These are phyloP conservation scores for Adansonia grandidieri DNA, from an alignment of 441 rosid species.

Conservation along the genomic window DNA sequence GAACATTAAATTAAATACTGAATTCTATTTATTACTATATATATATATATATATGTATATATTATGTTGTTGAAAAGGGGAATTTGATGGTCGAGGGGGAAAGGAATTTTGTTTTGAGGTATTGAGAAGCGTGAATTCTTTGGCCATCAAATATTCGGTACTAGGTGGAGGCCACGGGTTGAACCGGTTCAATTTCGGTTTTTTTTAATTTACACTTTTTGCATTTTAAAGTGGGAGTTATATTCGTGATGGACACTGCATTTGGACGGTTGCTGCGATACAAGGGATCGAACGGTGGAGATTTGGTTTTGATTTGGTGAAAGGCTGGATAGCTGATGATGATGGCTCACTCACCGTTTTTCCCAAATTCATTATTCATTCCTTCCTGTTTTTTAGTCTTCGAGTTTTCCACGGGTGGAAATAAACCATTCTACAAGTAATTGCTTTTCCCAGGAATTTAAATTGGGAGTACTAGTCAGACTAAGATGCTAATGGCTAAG, in stretches of 20 bases:
- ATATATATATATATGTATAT: too few relatives aligned
- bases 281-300: constrained; percentile 33
- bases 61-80: background rate
- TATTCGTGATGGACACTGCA: background rate
- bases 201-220: background rate
- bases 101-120: constrained; percentile 42
- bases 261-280: background rate
- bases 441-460: background rate
- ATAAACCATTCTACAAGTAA: constrained; percentile 26
- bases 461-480: background rate
- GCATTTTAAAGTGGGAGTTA: background rate
- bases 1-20: background rate
- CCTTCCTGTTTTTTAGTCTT: background rate
- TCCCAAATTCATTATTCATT: background rate
- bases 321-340: background rate
- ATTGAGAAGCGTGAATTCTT: constrained; percentile 52
- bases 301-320: constrained; percentile 26
- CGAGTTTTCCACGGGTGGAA: background rate
- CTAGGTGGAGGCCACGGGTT: background rate
- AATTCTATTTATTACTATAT: too few relatives aligned
- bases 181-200: background rate
- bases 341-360: constrained; percentile 12
- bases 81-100: constrained; percentile 33
- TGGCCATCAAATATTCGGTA: constrained; percentile 51
- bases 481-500: too few relatives aligned